Evolutionary conservation across 2,329 filamentous ascomycete genomes (phyloP), one percentile per base, ranked within the genome.

Genomic region (Monilinia laxa): DNA sequence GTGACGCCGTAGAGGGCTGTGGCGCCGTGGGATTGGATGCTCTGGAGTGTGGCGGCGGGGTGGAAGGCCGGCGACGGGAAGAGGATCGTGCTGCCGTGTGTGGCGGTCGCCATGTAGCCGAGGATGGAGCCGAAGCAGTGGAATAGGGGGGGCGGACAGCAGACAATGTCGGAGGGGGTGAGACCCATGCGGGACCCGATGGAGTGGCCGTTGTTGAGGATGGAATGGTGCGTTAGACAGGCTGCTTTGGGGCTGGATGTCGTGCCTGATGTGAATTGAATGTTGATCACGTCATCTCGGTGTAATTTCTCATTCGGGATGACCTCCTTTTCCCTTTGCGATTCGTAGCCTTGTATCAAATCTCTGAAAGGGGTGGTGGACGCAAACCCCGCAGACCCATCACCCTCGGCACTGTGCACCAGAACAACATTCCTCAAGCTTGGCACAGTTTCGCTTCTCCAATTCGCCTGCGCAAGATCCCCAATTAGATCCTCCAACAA

Each of bases 261-360:
- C 0, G 95, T 98, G n/a, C 94, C 95, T 0, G 90, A 94, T 0
- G 95, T 99, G 80, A 98, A 98, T 77, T 98, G 94, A 70, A 98
- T 97, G 76, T 97, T 98, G 71, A 96, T 89, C 2, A 90, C 87
- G 62, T 98, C 94, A 68, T 85, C 77, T 0, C 87, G 82, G 20
- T 81, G 71, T 1, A 89, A 81, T 0, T 80, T 79, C 31, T 76
- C 65, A 64, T 83, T 81, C 0, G 84, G 83, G 25, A 69, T 74
- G 2, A 86, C 73, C 2, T 76, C 23, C 0, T 73, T 67, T 2
- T 74, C 70, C 0, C 78, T 76, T 20, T 76, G 71, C 7, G 68
- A 68, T 12, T 67, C 66, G 2, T 68, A 55, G 0, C 68, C 57
- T 18, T 56, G 42, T 59, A 20, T 73, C 68, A 51, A 81, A 54